These are phyloP conservation scores for Phytophthora nicotianae DNA, from an alignment of 352 stramenopile species.

Conservation along the genomic window DNA sequence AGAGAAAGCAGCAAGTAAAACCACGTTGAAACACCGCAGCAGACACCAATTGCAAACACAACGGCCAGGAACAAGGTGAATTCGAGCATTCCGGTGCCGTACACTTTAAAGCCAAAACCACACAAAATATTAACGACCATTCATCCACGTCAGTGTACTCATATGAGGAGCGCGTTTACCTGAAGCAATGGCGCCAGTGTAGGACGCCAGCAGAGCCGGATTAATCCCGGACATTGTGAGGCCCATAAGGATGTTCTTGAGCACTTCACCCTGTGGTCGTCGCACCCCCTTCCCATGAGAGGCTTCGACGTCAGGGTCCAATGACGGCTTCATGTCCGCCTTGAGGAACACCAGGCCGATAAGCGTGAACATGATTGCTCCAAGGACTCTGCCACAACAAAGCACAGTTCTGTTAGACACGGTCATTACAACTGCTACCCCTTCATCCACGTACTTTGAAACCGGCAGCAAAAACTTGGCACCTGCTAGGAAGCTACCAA, in stretches of 20 bases:
- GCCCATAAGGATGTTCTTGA: slow-evolving; percentile 85
- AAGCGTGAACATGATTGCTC: slow-evolving; percentile 85
- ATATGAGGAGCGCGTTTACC: slow-evolving; percentile 36
- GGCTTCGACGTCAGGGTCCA: slow-evolving; percentile 61
- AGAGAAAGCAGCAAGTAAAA: slow-evolving; percentile 88
- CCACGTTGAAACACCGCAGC: slow-evolving; percentile 87
- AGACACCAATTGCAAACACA: slow-evolving; percentile 85
- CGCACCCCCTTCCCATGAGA: slow-evolving; percentile 56
- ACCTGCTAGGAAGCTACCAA: slow-evolving; percentile 86
- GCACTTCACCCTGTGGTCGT: slow-evolving; percentile 63
- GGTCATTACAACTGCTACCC: background rate
- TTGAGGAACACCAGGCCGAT: slow-evolving; percentile 84
- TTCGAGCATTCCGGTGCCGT: slow-evolving; percentile 85
- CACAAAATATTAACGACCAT: background rate
- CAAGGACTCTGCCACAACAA: slow-evolving; percentile 60
- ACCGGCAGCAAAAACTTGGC: slow-evolving; percentile 83
- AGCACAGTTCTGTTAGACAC: slow-evolving; percentile 4
- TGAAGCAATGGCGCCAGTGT: slow-evolving; percentile 87
- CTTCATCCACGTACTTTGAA: slow-evolving; percentile 70
- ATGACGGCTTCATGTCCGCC: slow-evolving; percentile 77
- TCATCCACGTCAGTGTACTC: background rate
- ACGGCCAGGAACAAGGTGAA: slow-evolving; percentile 86
- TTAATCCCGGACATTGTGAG: slow-evolving; percentile 91
- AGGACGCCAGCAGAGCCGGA: slow-evolving; percentile 81
- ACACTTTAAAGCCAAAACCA: slow-evolving; percentile 52